These are phyloP conservation scores for Akebia trifoliata DNA, from an alignment of 164 flowering plant species.

Conservation along the genomic window DNA sequence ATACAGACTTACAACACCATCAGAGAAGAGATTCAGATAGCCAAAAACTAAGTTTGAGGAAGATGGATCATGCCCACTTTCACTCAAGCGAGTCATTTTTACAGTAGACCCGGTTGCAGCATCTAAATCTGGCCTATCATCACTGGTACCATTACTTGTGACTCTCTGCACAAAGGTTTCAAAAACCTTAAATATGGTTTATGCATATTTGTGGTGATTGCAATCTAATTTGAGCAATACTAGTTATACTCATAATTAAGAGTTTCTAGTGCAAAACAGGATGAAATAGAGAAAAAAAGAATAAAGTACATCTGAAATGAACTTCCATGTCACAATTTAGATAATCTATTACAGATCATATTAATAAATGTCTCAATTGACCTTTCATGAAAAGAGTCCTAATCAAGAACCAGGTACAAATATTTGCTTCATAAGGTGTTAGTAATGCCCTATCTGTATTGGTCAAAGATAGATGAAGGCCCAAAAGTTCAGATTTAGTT, in stretches of 20 bases:
- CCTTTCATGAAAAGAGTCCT: too few relatives aligned
- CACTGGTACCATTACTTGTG: conserved; percentile 19
- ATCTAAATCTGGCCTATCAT: conserved; percentile 29
- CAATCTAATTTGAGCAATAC: not conserved
- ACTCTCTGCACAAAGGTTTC: conserved; percentile 53
- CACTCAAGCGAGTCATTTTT: conserved; percentile 10
- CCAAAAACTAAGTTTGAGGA: conserved; percentile 87
- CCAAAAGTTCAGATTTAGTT: too few relatives aligned
- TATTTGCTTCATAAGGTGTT: too few relatives aligned
- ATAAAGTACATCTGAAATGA: not conserved
- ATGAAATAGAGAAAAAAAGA: not conserved
- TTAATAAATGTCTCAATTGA: too few relatives aligned
- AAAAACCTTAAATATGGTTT: not conserved
- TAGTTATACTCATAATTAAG: not conserved
- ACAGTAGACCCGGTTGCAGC: conserved; percentile 18
- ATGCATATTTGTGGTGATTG: not conserved
- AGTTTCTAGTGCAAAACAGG: not conserved
- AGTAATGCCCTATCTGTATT: too few relatives aligned
- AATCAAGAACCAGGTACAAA: too few relatives aligned
- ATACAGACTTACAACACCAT: conserved; percentile 83
- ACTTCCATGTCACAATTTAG: conserved; percentile 1
- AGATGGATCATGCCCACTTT: conserved; percentile 26
- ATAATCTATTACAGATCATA: not conserved
- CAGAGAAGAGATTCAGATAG: conserved; percentile 93
- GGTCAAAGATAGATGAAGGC: too few relatives aligned